Evolutionary conservation across 805 yeast genomes (phyloP).

Genomic region (Pichia californica): DNA sequence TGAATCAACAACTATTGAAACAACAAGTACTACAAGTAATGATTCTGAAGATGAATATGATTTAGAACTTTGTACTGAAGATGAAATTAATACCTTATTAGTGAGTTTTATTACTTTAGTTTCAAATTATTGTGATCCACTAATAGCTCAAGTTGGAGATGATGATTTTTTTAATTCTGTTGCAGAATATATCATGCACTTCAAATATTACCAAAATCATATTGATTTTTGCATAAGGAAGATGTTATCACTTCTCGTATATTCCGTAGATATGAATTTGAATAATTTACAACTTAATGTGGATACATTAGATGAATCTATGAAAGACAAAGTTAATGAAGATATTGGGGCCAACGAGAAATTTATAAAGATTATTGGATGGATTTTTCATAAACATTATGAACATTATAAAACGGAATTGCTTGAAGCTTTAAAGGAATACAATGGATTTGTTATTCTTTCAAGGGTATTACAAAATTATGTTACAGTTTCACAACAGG

Average conservation of each 20-base stretch:
- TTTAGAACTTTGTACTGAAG: slow-evolving; percentile 20
- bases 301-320: slow-evolving; percentile 11
- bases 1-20: too few relatives aligned
- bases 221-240: slow-evolving; percentile 43
- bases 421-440: slow-evolving; percentile 42
- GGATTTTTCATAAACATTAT: slow-evolving; percentile 25
- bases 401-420: slow-evolving; percentile 23
- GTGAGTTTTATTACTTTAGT: slow-evolving; percentile 29
- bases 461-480: slow-evolving; percentile 23
- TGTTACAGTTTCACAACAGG: slow-evolving; percentile 30
- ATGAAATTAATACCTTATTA: slow-evolving; percentile 29
- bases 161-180: slow-evolving; percentile 23
- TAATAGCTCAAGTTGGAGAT: slow-evolving; percentile 16
- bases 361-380: slow-evolving; percentile 28
- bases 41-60: slow-evolving; percentile 11
- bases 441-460: slow-evolving; percentile 44
- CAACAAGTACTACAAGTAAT: too few relatives aligned
- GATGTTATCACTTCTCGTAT: slow-evolving; percentile 38
- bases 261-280: slow-evolving; percentile 22
- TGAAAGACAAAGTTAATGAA: slow-evolving; percentile 17
- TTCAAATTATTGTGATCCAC: slow-evolving; percentile 24
- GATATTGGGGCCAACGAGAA: slow-evolving; percentile 24
- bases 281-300: slow-evolving; percentile 19
- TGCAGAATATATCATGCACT: slow-evolving; percentile 22
- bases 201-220: slow-evolving; percentile 30